These are phyloP conservation scores for Durusdinium trenchii DNA, from an alignment of 73 alveolate genomes.

Conservation along the genomic window DNA sequence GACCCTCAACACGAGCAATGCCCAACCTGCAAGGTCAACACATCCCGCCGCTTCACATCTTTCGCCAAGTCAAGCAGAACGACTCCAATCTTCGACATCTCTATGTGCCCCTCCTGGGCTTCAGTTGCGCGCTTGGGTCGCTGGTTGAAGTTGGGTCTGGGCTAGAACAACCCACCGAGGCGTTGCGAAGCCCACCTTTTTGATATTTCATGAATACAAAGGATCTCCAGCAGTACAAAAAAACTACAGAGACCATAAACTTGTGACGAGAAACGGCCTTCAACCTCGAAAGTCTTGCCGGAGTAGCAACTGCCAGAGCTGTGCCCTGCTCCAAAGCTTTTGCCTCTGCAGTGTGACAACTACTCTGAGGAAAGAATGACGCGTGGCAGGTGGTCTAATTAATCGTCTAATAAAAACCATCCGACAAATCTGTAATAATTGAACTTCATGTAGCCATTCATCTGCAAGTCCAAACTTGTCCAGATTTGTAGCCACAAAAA, in stretches of 20 bases:
- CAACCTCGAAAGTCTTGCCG: not conserved
- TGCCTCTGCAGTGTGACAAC: not conserved
- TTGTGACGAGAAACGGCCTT: too few species aligned
- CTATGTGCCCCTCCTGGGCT: constrained; percentile 29
- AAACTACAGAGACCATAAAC: too few species aligned
- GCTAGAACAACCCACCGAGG: too few species aligned
- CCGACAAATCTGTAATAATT: not conserved
- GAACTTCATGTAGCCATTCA: not conserved
- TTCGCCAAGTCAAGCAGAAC: constrained; percentile 21
- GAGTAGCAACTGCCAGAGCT: constrained; percentile 11
- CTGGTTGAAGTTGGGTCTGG: too few species aligned
- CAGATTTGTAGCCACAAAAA: not conserved
- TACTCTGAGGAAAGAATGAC: not conserved
- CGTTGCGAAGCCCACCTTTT: too few species aligned
- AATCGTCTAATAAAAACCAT: not conserved
- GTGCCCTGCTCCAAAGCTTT: not conserved
- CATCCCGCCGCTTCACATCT: constrained; percentile 39
- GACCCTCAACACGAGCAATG: too few species aligned
- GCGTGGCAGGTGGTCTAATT: not conserved
- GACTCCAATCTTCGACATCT: not conserved
- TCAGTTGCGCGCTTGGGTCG: not conserved
- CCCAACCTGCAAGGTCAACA: constrained; percentile 58
- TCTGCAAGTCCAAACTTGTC: not conserved
- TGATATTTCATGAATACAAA: too few species aligned
- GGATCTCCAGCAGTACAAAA: too few species aligned